A percentile compares a stretch with the other conserved stretches of the same genome.
phyloP scores from a whole-genome alignment of 1,284 basidiomycete genomes.

The Moesziomyces sp. region DNA sequence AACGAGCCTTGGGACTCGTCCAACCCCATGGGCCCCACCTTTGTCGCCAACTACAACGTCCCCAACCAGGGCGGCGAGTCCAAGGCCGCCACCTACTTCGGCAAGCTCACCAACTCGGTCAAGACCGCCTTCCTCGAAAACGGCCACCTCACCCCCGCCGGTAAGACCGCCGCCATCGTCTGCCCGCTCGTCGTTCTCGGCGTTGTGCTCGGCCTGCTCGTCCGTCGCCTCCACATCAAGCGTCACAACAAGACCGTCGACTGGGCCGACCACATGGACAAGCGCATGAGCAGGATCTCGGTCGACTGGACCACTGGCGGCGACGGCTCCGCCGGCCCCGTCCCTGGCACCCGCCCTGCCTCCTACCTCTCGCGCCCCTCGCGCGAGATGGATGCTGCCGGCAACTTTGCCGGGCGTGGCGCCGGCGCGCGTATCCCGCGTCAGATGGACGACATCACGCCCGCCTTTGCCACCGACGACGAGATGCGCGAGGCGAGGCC shows the following conservation, averaged over 20 bases:
- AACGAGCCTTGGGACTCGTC: conserved; percentile 65
- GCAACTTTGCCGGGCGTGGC: conserved; percentile 51
- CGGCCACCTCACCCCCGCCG: conserved; percentile 54
- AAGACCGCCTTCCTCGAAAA: conserved; percentile 53
- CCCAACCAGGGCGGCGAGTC: conserved; percentile 41
- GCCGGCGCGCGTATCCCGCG: conserved; percentile 49
- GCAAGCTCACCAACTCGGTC: conserved; percentile 50
- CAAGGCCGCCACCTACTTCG: conserved; percentile 47
- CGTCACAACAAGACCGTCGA: conserved; percentile 65
- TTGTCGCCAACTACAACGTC: conserved; percentile 56
- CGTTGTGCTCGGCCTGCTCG: conserved; percentile 49
- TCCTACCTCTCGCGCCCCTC: conserved; percentile 52
- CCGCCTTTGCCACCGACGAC: conserved; percentile 37
- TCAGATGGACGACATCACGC: conserved; percentile 51
- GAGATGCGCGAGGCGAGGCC: conserved; percentile 56
- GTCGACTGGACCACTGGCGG: conserved; percentile 62
- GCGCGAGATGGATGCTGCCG: conserved; percentile 33
- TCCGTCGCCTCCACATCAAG: conserved; percentile 65
- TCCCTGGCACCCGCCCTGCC: conserved; percentile 58
- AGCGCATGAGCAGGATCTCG: conserved; percentile 65
- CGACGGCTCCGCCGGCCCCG: conserved; percentile 56
- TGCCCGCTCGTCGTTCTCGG: conserved; percentile 58
- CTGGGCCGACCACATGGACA: conserved; percentile 66
- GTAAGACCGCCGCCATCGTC: conserved; percentile 63
- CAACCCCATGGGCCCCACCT: conserved; percentile 62